Base-by-base conservation (phyloP, 1,139 yeast species). In the Debaryomyces subglobosus region DNA sequence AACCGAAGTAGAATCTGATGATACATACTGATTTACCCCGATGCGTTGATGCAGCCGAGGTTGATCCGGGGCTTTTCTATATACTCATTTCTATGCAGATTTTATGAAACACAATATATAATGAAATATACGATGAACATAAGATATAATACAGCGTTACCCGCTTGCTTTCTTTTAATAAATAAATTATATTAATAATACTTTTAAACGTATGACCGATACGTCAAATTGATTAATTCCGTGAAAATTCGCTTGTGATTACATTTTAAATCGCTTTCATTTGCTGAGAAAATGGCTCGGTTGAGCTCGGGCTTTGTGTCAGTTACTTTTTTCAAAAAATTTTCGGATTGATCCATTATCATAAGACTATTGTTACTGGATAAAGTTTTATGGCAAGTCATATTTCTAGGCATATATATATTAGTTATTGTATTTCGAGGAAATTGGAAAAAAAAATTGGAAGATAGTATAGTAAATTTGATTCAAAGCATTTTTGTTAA, bases 1-100 rank as follows among this genome's bases (percentile, higher is more conserved):
- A 13, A 37, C 46, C 5, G 47, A 48, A 15, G 55, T 51, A 39
- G 61, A 54, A 38, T 52, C 57, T 37, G 61, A 58, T 38, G 57
- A 53, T 38, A 54, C 57, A 23, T 56, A 49, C 29, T 55, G 44
- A 44, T 20, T 18, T 15, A 21, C 18, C 23, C 20, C 35, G 16
- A 15, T 32, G 20, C 10, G 6, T 12, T 35, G 8, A 10, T 20
- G 38, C 38, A 20, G 20, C 38, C 38, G 38, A 35, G 38, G 38
- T 16, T 4, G 6, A 1, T 20, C 21, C 23, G 38, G 20, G 8
- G 23, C 15, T 4, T 20, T n/a, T 10, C n/a, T 20, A 34, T 8
- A 18, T 12, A 34, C 21, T 30, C 18, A 32, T 8, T 35, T 35
- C 3, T 35, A 35, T 13, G 23, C 20, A 35, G 38, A 35, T 5